These are phyloP conservation scores for Kingdonia uniflora DNA, from an alignment of 164 flowering plant species.

Conservation along the genomic window DNA sequence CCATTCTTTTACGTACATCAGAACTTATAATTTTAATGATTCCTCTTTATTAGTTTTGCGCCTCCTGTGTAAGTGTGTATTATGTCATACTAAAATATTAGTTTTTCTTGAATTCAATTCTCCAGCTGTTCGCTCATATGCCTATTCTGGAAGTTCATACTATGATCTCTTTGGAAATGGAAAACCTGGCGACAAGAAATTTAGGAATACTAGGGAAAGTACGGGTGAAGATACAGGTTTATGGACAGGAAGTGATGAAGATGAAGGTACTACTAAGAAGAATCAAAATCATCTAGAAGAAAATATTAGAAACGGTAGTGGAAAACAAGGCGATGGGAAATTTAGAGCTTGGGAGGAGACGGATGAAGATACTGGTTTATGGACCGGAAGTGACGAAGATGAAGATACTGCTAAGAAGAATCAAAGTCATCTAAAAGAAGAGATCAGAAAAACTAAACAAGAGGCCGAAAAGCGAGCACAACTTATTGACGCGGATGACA, in stretches of 20 bases:
- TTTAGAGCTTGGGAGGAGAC: constrained; percentile 12
- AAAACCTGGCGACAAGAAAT: constrained; percentile 49
- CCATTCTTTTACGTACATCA: too few relatives aligned
- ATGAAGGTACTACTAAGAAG: constrained; percentile 38
- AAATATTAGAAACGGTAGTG: too few relatives aligned
- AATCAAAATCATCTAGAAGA: constrained; percentile 22
- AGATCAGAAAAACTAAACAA: constrained; percentile 53
- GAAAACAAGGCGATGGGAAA: constrained; percentile 8
- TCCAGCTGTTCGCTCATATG: constrained; percentile 53
- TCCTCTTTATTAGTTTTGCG: not conserved
- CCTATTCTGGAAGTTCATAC: constrained; percentile 29
- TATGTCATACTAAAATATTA: not conserved
- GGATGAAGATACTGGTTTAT: constrained; percentile 50
- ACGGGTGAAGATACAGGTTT: constrained; percentile 12
- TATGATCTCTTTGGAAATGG: constrained; percentile 75
- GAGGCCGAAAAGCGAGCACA: constrained; percentile 52
- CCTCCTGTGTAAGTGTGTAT: too few relatives aligned
- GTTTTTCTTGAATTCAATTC: constrained; percentile 2
- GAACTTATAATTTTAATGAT: not conserved
- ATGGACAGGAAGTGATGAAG: constrained; percentile 86
- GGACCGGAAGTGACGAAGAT: constrained; percentile 80
- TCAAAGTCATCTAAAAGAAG: constrained; percentile 30
- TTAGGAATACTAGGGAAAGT: constrained; percentile 45
- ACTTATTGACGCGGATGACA: constrained; percentile 88
- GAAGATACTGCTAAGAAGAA: constrained; percentile 34